Conservation (phyloP, 1,284 basidiomycete species). For the Takashimella tepidaria region DNA sequence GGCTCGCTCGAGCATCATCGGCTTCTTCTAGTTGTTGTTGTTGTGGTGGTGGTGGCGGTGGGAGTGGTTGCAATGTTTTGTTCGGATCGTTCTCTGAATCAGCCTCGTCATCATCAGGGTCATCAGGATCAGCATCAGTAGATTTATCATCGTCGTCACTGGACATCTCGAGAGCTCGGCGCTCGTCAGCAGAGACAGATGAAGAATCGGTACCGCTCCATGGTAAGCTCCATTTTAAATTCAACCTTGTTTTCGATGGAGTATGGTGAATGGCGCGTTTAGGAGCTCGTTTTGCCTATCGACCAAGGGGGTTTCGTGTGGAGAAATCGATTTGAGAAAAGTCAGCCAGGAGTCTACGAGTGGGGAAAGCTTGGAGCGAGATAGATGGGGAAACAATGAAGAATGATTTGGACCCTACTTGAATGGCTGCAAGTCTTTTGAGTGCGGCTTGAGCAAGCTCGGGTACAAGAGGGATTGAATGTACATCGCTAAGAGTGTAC, state of each 20-base stretch:
- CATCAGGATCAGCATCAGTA: constrained; percentile 8
- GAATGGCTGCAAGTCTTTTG: constrained; percentile 16
- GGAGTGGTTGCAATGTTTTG: background rate
- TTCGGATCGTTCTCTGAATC: background rate
- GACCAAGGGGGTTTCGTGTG: no score
- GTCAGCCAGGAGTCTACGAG: no score
- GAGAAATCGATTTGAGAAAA: no score
- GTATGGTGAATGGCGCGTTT: constrained; percentile 8
- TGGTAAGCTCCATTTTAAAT: constrained; percentile 11
- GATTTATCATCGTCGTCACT: constrained; percentile 8
- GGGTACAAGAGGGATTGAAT: constrained; percentile 33
- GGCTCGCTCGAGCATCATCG: background rate
- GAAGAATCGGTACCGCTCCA: background rate
- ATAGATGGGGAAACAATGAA: no score
- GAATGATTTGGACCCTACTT: constrained; percentile 22
- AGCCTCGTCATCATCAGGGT: constrained; percentile 4
- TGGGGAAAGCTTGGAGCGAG: no score
- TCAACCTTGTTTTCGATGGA: constrained; percentile 10
- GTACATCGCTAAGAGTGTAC: constrained; percentile 30
- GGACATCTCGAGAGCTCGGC: constrained; percentile 1
- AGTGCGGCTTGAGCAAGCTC: constrained; percentile 24
- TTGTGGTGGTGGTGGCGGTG: background rate
- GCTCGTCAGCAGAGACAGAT: background rate
- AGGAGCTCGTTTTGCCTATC: constrained; percentile 16
- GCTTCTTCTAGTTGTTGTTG: no score